These are phyloP conservation scores for Pelargonium fulgidum DNA, from an alignment of 441 rosid genomes.

Conservation along the genomic window DNA sequence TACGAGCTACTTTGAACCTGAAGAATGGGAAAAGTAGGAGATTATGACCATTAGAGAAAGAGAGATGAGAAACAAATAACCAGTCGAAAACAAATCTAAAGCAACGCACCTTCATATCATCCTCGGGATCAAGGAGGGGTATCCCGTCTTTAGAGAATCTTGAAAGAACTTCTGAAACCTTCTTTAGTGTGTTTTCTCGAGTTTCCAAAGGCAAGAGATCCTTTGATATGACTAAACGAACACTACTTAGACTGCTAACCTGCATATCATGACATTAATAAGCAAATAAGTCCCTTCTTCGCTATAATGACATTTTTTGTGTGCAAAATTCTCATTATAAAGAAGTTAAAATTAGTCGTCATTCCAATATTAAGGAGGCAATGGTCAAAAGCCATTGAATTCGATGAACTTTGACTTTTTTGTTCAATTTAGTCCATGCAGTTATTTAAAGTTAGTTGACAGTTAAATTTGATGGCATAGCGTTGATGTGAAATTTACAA, in stretches of 20 bases:
- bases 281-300: slow-evolving; percentile 15
- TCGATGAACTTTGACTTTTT: too few relatives aligned
- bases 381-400: too few relatives aligned
- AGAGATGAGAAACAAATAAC: neutral
- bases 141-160: slow-evolving; percentile 63
- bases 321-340: neutral
- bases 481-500: too few relatives aligned
- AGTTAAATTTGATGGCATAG: too few relatives aligned
- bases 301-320: too few relatives aligned
- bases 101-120: slow-evolving; percentile 70
- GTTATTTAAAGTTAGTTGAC: too few relatives aligned
- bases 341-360: too few relatives aligned
- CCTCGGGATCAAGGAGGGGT: slow-evolving; percentile 74
- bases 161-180: slow-evolving; percentile 69
- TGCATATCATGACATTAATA: slow-evolving; percentile 29
- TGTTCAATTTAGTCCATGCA: too few relatives aligned
- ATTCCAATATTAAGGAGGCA: too few relatives aligned
- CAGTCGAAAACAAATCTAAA: neutral
- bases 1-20: slow-evolving; percentile 76
- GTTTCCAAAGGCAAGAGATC: slow-evolving; percentile 83
- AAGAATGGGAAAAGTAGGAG: slow-evolving; percentile 19
- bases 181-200: slow-evolving; percentile 85
- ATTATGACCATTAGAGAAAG: slow-evolving; percentile 9
- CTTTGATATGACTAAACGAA: slow-evolving; percentile 65
- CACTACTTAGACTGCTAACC: slow-evolving; percentile 75